A percentile compares a stretch with the other conserved stretches of the same genome.
phyloP scores from a whole-genome alignment of 1,139 yeast genomes.

The Taphrina populina region DNA sequence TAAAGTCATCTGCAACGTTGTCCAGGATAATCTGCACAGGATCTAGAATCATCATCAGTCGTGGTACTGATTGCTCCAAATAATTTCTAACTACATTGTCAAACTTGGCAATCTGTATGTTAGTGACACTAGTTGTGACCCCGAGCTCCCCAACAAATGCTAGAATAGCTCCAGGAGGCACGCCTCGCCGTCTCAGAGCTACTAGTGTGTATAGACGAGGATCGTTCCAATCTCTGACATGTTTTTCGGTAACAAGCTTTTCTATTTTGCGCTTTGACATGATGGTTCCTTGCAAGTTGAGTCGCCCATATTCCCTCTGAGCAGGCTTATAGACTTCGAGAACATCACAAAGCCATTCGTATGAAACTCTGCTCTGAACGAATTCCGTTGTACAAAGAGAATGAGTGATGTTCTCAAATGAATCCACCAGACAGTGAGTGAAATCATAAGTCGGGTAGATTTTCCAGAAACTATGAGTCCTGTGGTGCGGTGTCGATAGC shows the following conservation, averaged over 20 bases:
- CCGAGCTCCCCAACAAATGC: conserved; percentile 93
- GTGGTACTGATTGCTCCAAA: conserved; percentile 87
- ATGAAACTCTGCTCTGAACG: conserved; percentile 84
- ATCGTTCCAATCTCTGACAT: conserved; percentile 97
- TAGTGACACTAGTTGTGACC: conserved; percentile 89
- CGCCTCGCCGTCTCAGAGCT: conserved; percentile 93
- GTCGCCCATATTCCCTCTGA: conserved; percentile 96
- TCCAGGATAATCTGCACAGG: conserved; percentile 83
- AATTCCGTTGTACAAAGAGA: conserved; percentile 48
- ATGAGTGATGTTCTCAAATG: conserved; percentile 81
- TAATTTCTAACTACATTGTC: conserved; percentile 85
- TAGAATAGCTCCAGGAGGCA: conserved; percentile 98
- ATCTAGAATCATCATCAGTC: conserved; percentile 88
- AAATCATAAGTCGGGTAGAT: conserved; percentile 98
- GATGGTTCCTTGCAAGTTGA: conserved; percentile 90
- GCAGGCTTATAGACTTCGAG: conserved; percentile 96
- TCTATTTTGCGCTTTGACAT: conserved; percentile 95
- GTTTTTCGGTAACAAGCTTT: conserved; percentile 73
- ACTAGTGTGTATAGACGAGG: conserved; percentile 94
- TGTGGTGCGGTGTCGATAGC: conserved; percentile 84
- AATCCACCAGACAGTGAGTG: conserved; percentile 98
- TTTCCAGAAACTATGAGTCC: conserved; percentile 96
- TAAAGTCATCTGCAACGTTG: conserved; percentile 72
- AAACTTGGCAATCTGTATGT: conserved; percentile 84
- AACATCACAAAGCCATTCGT: conserved; percentile 97